These are phyloP conservation scores for Amanita rimosa DNA, from an alignment of 768 basidiomycete species.

Conservation along the genomic window DNA sequence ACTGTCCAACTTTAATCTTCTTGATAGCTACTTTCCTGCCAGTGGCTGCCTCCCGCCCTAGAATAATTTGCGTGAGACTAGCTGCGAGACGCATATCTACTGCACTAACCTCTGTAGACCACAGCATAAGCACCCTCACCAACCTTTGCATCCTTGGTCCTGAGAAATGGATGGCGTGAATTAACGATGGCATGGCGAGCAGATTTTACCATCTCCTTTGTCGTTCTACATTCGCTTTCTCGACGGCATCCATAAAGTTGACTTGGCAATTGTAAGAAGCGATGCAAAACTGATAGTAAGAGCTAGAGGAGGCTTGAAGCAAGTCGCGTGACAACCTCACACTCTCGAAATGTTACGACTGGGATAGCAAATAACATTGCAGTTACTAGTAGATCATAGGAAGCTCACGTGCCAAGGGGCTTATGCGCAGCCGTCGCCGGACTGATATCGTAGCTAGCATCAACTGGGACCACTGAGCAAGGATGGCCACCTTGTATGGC, in stretches of 20 bases:
- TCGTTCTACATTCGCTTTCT: constrained; percentile 62
- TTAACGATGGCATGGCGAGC: background rate
- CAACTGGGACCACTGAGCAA: too few species aligned
- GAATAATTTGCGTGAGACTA: background rate
- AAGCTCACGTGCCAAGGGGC: too few species aligned
- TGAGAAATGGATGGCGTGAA: constrained; percentile 15
- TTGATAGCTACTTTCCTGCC: constrained; percentile 91
- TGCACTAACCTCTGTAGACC: constrained; percentile 74
- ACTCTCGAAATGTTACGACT: too few species aligned
- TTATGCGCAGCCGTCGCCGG: too few species aligned
- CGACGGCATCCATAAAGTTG: constrained; percentile 64
- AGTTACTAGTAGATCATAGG: too few species aligned
- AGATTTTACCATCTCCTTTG: constrained; percentile 53
- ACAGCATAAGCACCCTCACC: constrained; percentile 95
- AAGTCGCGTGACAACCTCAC: background rate
- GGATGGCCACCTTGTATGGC: constrained; percentile 20
- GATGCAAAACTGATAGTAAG: too few species aligned
- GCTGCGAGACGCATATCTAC: background rate
- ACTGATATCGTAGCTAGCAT: too few species aligned
- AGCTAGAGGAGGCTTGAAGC: too few species aligned
- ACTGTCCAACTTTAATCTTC: constrained; percentile 94
- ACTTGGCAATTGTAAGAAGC: background rate
- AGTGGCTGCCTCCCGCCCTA: constrained; percentile 66
- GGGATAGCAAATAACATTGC: too few species aligned
- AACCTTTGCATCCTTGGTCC: constrained; percentile 74